Evolutionary conservation across 495 filamentous ascomycete genomes (phyloP), one percentile per base, ranked within the genome.

Genomic region (Aspergillus bertholletiae): DNA sequence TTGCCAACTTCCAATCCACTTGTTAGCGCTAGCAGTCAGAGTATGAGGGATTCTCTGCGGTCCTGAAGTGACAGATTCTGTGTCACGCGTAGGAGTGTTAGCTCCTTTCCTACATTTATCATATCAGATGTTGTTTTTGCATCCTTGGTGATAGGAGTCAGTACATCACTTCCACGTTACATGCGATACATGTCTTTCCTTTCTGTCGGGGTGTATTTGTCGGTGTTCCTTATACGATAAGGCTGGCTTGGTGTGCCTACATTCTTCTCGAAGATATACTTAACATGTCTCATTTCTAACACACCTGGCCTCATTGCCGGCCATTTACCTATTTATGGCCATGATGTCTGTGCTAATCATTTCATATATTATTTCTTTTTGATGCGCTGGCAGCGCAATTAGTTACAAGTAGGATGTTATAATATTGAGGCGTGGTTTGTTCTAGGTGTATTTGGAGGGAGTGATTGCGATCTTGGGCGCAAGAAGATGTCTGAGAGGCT

Each of bases 21-120:
- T 2, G 88, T 94, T 75, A 96, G 91, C 69, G 91, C 93, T 22
- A 96, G 92, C 76, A 88, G 86, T 57, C 88, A 90, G 71, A 96
- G 93, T 74, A 92, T 88, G 81, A 81, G 89, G 60, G 93, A 97
- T 69, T 88, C 81, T n/a, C 75, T 88, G 58, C 84, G 83, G 56
- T 80, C 78, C 54, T 82, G 23, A 32, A 18, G 21, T 6, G 9
- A 23, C 21, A 15, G 13, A 2, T 28, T 5, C 12, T 37, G 7
- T 15, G 13, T 37, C 17, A 15, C 34, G 17, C 13, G 6, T 1
- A 15, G 13, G 34, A n/a, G 6, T 15, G 7, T 37, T 1, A 37
- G 15, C 4, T n/a, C 30, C 30, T 2, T 34, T 34, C 30, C 2
- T 21, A 40, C 37, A 40, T 20, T 20, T 17, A 21, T 21, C 37